A percentile compares a stretch with the other conserved stretches of the same genome.
Conservation (phyloP, 129 eudicot genomes). For the Smallanthus sonchifolius region DNA sequence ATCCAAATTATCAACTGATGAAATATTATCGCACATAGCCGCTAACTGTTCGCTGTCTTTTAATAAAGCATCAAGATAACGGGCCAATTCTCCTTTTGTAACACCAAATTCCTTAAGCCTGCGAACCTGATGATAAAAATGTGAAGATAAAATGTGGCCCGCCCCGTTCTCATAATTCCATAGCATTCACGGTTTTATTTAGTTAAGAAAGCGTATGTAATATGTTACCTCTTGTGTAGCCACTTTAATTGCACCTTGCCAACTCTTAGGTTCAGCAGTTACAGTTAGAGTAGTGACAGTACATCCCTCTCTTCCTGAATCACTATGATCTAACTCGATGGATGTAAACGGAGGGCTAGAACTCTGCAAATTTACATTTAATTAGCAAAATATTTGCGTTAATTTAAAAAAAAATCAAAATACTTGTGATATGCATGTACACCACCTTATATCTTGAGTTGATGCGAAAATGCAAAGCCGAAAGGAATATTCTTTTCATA, state of each 20-base stretch:
- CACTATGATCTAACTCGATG: slow-evolving; percentile 97
- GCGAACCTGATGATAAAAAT: slow-evolving; percentile 57
- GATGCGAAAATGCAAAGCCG: slow-evolving; percentile 96
- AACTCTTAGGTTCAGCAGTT: slow-evolving; percentile 90
- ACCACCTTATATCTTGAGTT: slow-evolving; percentile 96
- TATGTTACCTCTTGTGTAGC: slow-evolving; percentile 85
- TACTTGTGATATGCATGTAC: neutral
- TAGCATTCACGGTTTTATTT: too few relatives aligned
- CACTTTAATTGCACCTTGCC: slow-evolving; percentile 92
- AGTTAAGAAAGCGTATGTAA: too few relatives aligned
- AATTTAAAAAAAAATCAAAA: slow-evolving; percentile 1
- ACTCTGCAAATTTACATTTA: slow-evolving; percentile 51
- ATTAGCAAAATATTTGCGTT: slow-evolving; percentile 19
- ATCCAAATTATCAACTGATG: slow-evolving; percentile 93
- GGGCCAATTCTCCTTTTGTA: slow-evolving; percentile 91
- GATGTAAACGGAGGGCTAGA: slow-evolving; percentile 96
- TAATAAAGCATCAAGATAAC: slow-evolving; percentile 79
- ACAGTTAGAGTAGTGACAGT: slow-evolving; percentile 99
- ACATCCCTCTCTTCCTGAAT: slow-evolving; percentile 98
- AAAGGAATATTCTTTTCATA: slow-evolving; percentile 97
- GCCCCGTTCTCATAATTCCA: neutral
- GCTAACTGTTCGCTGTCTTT: slow-evolving; percentile 98
- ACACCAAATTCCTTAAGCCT: slow-evolving; percentile 98
- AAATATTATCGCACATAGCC: slow-evolving; percentile 91
- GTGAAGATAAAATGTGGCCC: neutral